Evolutionary conservation across 2,329 filamentous ascomycete species (phyloP), one percentile per base, ranked within the genome.

Genomic region (Didymella exigua): DNA sequence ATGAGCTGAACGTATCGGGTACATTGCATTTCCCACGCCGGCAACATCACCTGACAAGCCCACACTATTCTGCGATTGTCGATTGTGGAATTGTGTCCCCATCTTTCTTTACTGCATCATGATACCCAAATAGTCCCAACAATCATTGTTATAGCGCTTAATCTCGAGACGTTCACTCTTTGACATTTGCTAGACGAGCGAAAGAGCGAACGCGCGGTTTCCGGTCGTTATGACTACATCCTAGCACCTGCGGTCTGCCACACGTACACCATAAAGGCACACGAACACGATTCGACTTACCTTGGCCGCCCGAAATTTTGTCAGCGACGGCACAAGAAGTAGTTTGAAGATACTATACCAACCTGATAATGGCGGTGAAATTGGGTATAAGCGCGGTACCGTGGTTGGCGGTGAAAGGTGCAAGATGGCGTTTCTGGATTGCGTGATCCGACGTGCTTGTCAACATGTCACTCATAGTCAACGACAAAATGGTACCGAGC

Each of bases 371-470:
- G 31, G 45, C 51, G 51, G 45, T 49, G 45, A 54, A n/a, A 4
- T 6, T 9, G 5, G 19, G n/a, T 30, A 23, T 19, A 18, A 33
- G 26, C n/a, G 14, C 27, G 40, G 51, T 37, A 33, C 29, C 21
- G 38, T 40, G 46, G 34, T 50, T 53, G 49, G 37, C 53, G 55
- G 41, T 54, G 31, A 38, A 56, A 54, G 53, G 43, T 36, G 59
- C 58, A 59, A 63, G 56, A 64, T 66, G 51, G 59, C 61, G 62
- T 58, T 50, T 45, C 24, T 52, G 54, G 44, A 67, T 69, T 70
- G 69, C 70, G 70, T 73, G 70, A 69, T 73, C 40, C 58, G 57
- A 63, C 69, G 69, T 68, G 62, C 63, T 71, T 55, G 64, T 57
- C 67, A 59, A 50, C 53, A 63, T 63, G 66, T 69, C 42, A 60